Evolutionary conservation across 345 rosid genomes (phyloP).

Genomic region (Boechera retrofracta): DNA sequence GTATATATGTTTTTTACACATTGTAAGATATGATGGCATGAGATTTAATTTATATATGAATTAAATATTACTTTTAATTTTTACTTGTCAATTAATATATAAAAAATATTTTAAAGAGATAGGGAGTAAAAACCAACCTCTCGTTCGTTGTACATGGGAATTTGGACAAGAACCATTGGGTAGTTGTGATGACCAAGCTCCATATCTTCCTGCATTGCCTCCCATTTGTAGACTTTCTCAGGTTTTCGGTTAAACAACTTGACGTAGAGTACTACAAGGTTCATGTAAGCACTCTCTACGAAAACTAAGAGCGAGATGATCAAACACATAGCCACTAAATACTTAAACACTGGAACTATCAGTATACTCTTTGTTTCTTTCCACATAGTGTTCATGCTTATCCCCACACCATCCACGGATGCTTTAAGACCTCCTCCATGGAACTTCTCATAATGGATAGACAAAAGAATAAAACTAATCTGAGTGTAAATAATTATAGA

Average conservation of each 20-base stretch:
- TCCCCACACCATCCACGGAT: constrained; percentile 8
- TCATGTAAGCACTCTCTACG: constrained; percentile 56
- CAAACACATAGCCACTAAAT: constrained; percentile 49
- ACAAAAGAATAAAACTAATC: background rate
- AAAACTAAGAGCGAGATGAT: constrained; percentile 53
- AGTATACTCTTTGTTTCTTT: constrained; percentile 41
- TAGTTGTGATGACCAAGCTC: constrained; percentile 49
- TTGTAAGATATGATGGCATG: background rate
- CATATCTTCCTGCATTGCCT: constrained; percentile 48
- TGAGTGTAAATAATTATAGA: background rate
- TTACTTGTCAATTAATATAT: background rate
- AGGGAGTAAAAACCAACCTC: background rate
- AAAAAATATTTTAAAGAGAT: background rate
- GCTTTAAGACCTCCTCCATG: constrained; percentile 13
- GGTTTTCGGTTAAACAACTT: constrained; percentile 50
- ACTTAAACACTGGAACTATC: constrained; percentile 46
- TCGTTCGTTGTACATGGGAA: constrained; percentile 43
- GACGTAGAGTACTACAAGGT: constrained; percentile 48
- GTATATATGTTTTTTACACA: no score
- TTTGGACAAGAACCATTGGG: constrained; percentile 39
- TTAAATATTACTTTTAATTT: background rate
- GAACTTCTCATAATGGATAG: constrained; percentile 3
- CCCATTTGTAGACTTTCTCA: constrained; percentile 50
- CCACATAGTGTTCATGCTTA: constrained; percentile 42
- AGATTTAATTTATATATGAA: no score